A percentile compares a stretch with the other conserved stretches of the same genome.
Evolutionary conservation across 257 asterid genomes (phyloP).

Genomic region (Anisodus acutangulus): DNA sequence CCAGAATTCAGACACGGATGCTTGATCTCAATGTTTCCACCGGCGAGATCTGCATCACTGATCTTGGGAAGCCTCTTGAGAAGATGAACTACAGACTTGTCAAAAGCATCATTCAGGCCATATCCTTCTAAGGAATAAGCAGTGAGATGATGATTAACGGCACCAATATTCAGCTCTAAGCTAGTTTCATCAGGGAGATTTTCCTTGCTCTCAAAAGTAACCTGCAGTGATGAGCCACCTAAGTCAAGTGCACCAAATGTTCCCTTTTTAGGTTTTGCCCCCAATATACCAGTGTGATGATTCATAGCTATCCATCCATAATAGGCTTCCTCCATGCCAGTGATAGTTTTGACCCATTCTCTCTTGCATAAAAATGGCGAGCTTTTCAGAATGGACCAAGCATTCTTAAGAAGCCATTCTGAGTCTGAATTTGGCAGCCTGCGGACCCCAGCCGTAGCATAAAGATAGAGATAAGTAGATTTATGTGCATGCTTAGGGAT

Average conservation of each 20-base stretch:
- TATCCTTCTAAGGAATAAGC: conserved; percentile 94
- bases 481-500: conserved; percentile 77
- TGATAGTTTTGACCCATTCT: conserved; percentile 90
- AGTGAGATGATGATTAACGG: conserved; percentile 75
- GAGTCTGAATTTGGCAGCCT: conserved; percentile 87
- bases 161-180: conserved; percentile 76
- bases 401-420: conserved; percentile 87
- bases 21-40: conserved; percentile 64
- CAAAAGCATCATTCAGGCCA: conserved; percentile 97
- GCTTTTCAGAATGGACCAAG: conserved; percentile 74
- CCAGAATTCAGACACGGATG: conserved; percentile 96
- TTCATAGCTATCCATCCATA: conserved; percentile 96
- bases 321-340: conserved; percentile 94
- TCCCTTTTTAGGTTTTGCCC: conserved; percentile 70
- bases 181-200: conserved; percentile 55
- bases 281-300: conserved; percentile 73
- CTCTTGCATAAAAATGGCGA: conserved; percentile 80
- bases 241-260: conserved; percentile 95
- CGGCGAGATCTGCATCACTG: conserved; percentile 54
- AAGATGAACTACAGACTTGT: conserved; percentile 83
- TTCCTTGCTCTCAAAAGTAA: conserved; percentile 77
- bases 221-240: conserved; percentile 97
- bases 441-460: conserved; percentile 98
- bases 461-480: conserved; percentile 78
- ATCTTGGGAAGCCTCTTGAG: conserved; percentile 62